Conservation (phyloP, 208 protist genomes). For the Trypanosoma caninum region DNA sequence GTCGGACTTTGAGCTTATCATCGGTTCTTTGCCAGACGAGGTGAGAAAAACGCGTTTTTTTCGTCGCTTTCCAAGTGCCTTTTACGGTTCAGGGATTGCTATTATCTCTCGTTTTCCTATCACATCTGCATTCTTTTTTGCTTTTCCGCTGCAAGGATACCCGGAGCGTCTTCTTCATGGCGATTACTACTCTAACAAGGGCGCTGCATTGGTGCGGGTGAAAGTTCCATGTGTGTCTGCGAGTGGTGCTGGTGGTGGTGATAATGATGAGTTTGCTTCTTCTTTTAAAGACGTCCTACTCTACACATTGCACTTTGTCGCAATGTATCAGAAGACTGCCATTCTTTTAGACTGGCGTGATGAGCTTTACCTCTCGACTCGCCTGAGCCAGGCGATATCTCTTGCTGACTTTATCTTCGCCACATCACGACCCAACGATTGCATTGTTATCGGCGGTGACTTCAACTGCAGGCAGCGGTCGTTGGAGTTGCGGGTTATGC, state of each 20-base stretch:
- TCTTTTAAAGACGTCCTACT: slow-evolving; percentile 50
- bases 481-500: slow-evolving; percentile 77
- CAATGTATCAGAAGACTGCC: slow-evolving; percentile 67
- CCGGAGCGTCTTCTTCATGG: slow-evolving; percentile 85
- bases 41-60: slow-evolving; percentile 59
- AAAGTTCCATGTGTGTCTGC: slow-evolving; percentile 58
- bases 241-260: too few species aligned
- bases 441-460: slow-evolving; percentile 80
- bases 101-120: slow-evolving; percentile 85
- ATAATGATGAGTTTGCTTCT: not conserved
- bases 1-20: slow-evolving; percentile 70
- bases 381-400: slow-evolving; percentile 76
- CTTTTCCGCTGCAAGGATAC: slow-evolving; percentile 77
- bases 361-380: slow-evolving; percentile 78
- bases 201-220: slow-evolving; percentile 60
- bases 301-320: slow-evolving; percentile 84
- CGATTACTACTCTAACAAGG: slow-evolving; percentile 90
- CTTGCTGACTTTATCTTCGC: slow-evolving; percentile 68
- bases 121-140: slow-evolving; percentile 67
- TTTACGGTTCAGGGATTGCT: slow-evolving; percentile 82
- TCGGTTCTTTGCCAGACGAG: slow-evolving; percentile 27
- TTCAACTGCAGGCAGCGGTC: slow-evolving; percentile 83
- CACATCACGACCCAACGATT: slow-evolving; percentile 66
- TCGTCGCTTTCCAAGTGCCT: slow-evolving; percentile 72
- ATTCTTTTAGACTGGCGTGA: slow-evolving; percentile 51